Conservation (phyloP, 176 grass and related monocot species). For the Zea luxurians region DNA sequence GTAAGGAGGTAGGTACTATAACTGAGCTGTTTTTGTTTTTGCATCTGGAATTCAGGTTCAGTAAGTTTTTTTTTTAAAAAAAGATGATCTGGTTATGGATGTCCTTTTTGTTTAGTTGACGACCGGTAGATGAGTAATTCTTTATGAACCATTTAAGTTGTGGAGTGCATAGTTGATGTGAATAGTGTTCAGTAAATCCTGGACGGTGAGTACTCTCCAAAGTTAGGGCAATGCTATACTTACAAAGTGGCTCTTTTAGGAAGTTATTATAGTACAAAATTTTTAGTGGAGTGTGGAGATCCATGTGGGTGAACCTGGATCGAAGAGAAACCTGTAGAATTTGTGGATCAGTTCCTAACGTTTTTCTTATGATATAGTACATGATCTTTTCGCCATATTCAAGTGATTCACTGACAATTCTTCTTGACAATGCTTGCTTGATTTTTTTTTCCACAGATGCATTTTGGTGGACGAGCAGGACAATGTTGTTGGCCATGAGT, state of each 20-base stretch:
- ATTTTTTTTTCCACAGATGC: conserved; percentile 60
- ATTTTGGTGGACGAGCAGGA: conserved; percentile 96
- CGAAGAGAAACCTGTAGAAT: not conserved
- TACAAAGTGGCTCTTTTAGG: not conserved
- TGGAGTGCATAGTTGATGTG: not conserved
- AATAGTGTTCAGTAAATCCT: not conserved
- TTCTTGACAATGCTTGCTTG: conserved; percentile 13
- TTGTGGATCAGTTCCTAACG: not conserved
- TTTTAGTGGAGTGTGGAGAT: not conserved
- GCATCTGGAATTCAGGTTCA: not conserved
- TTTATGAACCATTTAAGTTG: not conserved
- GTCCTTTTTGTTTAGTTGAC: not conserved
- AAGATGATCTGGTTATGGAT: not conserved
- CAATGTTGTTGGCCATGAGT: conserved; percentile 90
- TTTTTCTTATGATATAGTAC: not conserved
- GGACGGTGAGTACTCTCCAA: not conserved
- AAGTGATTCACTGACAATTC: conserved; percentile 10
- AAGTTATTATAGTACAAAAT: not conserved
- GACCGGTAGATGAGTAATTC: not conserved
- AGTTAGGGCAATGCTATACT: not conserved
- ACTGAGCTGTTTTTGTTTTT: not conserved
- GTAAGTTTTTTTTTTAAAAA: not conserved
- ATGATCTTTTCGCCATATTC: not conserved
- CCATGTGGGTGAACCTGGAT: not conserved
- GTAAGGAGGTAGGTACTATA: not conserved